Base-by-base conservation (phyloP, 345 rosid genomes). In the Dimocarpus longan region DNA sequence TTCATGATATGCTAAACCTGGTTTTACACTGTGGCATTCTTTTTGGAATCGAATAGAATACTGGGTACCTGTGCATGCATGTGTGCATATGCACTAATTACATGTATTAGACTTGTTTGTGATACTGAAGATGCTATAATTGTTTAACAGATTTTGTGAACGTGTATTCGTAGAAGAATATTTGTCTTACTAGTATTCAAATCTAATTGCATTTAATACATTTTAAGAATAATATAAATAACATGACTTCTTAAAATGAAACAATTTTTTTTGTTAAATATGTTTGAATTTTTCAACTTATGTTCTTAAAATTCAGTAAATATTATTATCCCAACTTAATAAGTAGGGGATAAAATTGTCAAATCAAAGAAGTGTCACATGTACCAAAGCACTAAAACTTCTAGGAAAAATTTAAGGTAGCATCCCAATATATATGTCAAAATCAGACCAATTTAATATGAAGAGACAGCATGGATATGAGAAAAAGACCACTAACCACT, bases 401-500 rank as follows among this genome's bases (percentile, higher is more conserved):
- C 5, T 80, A 24, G 76, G 52, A 79, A 54, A 42, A n/a, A 65
- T 48, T 66, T 22, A 42, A 66, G 37, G 22, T n/a, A 71, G 16
- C 42, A 15, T 65, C 68, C 37, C 64, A 80, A 71, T 66, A 6
- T 76, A 71, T 66, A 9, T 76, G 80, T 81, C 78, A 72, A 77
- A 10, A 60, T 73, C 84, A 77, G 63, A 48, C 26, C 66, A 67
- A 73, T 48, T 16, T 73, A 5, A 70, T 71, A 73, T 21, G 66
- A 67, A 12, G n/a, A n/a, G 50, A 48, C 78, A 68, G 22, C 57
- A 40, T 73, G 59, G 66, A 74, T 74, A 37, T 66, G 1, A 24
- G 56, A 79, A 42, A 71, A 40, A 32, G 74, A 82, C 69, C 68
- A 5, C 8, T 46, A 11, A 46, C 52, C 52, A 46, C 12, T 46